A percentile compares a stretch with the other conserved stretches of the same genome.
Conservation (phyloP, 257 asterid genomes). For the Solanum phureja region DNA sequence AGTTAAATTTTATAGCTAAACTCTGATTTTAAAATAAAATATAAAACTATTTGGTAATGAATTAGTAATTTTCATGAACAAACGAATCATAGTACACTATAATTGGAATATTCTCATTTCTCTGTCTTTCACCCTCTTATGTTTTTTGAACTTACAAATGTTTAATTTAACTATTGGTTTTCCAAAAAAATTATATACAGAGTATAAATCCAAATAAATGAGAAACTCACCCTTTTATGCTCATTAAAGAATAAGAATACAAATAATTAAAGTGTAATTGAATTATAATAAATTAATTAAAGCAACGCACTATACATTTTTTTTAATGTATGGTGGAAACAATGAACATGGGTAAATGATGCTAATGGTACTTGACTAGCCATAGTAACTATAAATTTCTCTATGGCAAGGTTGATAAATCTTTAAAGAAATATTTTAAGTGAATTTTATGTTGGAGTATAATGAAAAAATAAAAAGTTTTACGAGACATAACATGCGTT, state of each 20-base stretch:
- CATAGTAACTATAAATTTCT: background rate
- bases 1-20: too few relatives aligned
- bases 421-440: too few relatives aligned
- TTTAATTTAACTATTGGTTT: background rate
- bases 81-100: background rate
- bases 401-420: background rate
- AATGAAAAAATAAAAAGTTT: too few relatives aligned
- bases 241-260: background rate
- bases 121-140: too few relatives aligned
- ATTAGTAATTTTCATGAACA: background rate
- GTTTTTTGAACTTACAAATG: background rate
- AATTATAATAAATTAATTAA: background rate
- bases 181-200: background rate
- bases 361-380: background rate
- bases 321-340: background rate
- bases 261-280: background rate
- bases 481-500: background rate
- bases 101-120: background rate
- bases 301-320: background rate
- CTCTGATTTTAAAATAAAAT: too few relatives aligned
- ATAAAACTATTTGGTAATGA: too few relatives aligned
- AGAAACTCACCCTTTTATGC: background rate
- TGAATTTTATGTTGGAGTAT: too few relatives aligned
- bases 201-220: background rate
- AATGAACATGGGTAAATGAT: background rate